phyloP scores from a whole-genome alignment of 805 yeast genomes.

The Starmerella gropengiesseri region DNA sequence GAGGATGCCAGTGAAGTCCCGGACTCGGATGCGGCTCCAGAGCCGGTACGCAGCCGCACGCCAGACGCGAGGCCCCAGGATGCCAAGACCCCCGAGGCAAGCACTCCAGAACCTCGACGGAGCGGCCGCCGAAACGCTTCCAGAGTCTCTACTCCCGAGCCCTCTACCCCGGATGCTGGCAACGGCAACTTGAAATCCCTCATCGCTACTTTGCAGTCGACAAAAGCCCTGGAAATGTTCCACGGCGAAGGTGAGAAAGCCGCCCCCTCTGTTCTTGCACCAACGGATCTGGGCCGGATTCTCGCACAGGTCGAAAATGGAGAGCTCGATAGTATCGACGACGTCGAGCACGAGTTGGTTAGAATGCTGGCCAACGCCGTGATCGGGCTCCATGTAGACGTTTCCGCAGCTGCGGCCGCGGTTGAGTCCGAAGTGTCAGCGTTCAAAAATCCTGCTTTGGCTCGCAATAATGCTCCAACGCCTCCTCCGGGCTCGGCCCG shows the following conservation, averaged over 20 bases:
- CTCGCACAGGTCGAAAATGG: background rate
- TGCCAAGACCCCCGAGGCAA: no score
- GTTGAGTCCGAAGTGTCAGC: background rate
- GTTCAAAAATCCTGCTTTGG: background rate
- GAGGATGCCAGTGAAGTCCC: background rate
- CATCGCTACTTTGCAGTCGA: background rate
- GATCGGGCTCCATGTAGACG: background rate
- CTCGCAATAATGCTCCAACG: background rate
- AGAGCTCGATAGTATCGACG: background rate
- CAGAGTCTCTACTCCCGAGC: no score
- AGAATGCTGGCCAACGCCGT: constrained; percentile 15
- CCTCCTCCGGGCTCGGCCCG: background rate
- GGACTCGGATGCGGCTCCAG: no score
- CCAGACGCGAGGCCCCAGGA: no score
- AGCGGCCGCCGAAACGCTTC: no score
- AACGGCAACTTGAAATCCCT: background rate
- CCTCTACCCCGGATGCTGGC: no score
- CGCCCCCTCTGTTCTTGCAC: background rate
- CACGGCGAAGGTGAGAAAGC: no score
- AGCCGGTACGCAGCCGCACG: no score
- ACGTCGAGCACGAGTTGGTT: constrained; percentile 8
- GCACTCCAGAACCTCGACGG: no score
- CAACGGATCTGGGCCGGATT: constrained; percentile 2
- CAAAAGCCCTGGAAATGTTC: background rate
- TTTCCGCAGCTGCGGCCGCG: background rate